Base-by-base conservation (phyloP, 2,329 filamentous ascomycete genomes). In the Tolypocladium amazonense region DNA sequence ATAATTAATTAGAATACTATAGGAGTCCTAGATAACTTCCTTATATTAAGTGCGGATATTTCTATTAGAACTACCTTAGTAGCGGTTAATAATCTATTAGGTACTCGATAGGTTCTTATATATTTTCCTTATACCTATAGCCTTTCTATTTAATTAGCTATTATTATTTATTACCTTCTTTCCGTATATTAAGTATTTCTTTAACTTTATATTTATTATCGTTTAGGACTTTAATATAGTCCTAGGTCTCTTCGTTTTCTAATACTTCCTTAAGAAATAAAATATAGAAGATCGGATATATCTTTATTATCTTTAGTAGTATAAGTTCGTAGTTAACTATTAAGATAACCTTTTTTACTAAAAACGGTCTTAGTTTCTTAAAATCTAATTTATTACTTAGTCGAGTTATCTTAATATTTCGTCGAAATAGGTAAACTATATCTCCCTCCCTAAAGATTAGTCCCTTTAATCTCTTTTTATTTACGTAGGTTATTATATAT, bases 351-450 rank as follows among this genome's bases (percentile, higher is more conserved):
- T 7, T 57, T 8, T 43, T 43, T 6, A 43, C 20, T 43, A 43
- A 7, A 5, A 43, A 43, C 2, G 7, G 39, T 43, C 39, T n/a
- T 20, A 45, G 54, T 56, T n/a, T n/a, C n/a, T n/a, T n/a, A n/a
- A n/a, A n/a, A n/a, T n/a, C n/a, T n/a, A n/a, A n/a, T n/a, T n/a
- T n/a, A n/a, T n/a, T n/a, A n/a, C n/a, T n/a, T n/a, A n/a, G n/a
- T n/a, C n/a, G n/a, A n/a, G n/a, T n/a, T 60, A 38, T 57, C 56
- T 61, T 59, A 58, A 58, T 61, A 43, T 59, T 57, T 56, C n/a
- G 23, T 47, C 39, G n/a, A 20, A 60, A 14, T 30, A 62, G n/a
- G 53, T 62, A 62, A 37, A 60, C 39, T 57, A 56, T 62, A 60
- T 60, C 43, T 54, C 58, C 53, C 35, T 62, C 45, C 20, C 33